Percentiles rank a stretch among this genome's conserved stretches.
Conservation (phyloP, 441 rosid genomes). For the Syzygium malaccense region DNA sequence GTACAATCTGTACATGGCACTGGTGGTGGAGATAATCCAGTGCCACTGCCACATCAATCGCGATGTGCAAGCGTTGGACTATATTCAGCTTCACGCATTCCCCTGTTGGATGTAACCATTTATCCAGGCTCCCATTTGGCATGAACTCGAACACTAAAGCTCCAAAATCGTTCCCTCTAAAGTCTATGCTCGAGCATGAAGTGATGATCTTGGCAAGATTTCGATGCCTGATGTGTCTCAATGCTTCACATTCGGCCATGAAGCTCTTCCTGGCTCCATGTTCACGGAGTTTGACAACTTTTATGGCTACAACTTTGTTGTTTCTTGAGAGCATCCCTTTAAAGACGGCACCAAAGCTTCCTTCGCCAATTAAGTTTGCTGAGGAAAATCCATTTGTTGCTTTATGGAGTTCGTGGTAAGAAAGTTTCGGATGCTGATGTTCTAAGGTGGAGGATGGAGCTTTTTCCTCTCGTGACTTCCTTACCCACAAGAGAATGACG, state of each 20-base stretch:
- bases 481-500: not conserved
- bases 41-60: not conserved
- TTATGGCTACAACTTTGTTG: not conserved
- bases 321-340: not conserved
- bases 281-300: not conserved
- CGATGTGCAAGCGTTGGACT: not conserved
- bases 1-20: not conserved
- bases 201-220: conserved; percentile 7
- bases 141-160: conserved; percentile 12
- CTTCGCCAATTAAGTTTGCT: not conserved
- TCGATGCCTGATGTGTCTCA: conserved; percentile 4
- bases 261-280: conserved; percentile 3
- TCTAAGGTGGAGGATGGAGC: not conserved
- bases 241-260: conserved; percentile 3
- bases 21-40: not conserved
- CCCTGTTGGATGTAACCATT: not conserved
- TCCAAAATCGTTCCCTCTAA: not conserved
- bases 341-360: conserved; percentile 1
- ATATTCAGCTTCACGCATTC: not conserved
- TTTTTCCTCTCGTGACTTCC: not conserved
- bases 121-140: conserved; percentile 8
- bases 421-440: not conserved
- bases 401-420: not conserved
- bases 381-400: conserved; percentile 2
- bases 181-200: not conserved